Percentiles rank a stretch among this genome's conserved stretches.
phyloP scores from a whole-genome alignment of 805 yeast genomes.

The Wickerhamiella spandovensis region DNA sequence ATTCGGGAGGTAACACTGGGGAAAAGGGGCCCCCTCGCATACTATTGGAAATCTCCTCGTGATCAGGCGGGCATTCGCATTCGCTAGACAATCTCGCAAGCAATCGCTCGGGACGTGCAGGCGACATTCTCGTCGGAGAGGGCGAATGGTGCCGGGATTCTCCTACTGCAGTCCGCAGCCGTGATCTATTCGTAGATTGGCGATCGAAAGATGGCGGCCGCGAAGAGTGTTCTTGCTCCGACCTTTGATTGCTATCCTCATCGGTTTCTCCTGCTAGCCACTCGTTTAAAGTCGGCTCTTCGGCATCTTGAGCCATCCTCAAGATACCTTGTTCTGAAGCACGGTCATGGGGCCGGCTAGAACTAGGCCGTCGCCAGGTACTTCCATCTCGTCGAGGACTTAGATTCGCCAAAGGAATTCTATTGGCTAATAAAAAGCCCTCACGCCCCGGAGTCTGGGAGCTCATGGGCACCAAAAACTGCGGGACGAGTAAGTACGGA shows the following conservation, averaged over 20 bases:
- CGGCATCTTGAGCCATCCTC: background rate
- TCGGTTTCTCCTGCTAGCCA: background rate
- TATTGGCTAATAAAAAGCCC: background rate
- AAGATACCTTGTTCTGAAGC: background rate
- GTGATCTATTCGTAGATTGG: no score
- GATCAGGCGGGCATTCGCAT: background rate
- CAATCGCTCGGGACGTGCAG: background rate
- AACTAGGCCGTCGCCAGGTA: background rate
- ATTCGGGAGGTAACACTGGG: background rate
- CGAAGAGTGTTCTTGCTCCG: no score
- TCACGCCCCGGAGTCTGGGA: background rate
- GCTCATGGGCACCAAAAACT: background rate
- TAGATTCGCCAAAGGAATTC: background rate
- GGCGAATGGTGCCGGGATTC: background rate
- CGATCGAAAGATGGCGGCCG: no score
- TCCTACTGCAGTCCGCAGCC: no score
- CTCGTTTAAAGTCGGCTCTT: background rate
- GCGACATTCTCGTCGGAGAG: background rate
- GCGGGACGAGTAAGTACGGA: background rate
- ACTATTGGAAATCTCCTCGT: background rate
- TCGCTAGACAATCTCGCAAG: background rate
- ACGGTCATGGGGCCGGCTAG: background rate
- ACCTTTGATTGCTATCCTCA: no score
- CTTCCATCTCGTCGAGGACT: background rate
- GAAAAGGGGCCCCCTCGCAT: background rate